Conservation (phyloP, 108 stramenopile genomes). For the Parietichytrium sp. region DNA sequence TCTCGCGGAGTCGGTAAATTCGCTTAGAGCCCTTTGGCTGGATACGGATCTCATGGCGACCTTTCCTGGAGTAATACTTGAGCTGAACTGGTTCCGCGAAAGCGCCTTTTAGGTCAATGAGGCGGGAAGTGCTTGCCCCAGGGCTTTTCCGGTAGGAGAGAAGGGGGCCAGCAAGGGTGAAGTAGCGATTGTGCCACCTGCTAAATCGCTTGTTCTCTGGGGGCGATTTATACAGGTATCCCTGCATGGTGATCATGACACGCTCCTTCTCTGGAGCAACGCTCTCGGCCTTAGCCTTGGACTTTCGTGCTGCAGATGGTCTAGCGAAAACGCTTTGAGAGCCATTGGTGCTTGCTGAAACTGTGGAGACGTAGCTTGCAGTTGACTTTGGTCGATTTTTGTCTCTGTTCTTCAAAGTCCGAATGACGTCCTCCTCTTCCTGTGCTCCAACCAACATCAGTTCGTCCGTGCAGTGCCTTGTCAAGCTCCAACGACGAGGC, state of each 20-base stretch:
- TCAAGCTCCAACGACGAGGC: background rate
- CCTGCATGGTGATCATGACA: constrained; percentile 1
- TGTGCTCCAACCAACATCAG: background rate
- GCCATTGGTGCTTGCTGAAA: no score
- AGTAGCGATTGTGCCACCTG: background rate
- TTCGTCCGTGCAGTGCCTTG: background rate
- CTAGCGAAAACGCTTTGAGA: no score
- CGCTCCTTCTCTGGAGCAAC: no score
- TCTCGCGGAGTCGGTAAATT: background rate
- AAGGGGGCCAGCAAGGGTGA: background rate
- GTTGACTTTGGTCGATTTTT: background rate
- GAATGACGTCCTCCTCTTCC: background rate
- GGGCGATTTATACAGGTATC: constrained; percentile 25
- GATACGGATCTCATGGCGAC: background rate
- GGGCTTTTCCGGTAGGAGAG: constrained; percentile 8
- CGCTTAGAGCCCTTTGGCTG: background rate
- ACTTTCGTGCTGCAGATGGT: no score
- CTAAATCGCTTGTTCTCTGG: constrained; percentile 12
- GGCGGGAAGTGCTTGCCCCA: background rate
- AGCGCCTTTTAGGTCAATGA: background rate
- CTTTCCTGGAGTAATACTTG: background rate
- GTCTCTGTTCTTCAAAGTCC: background rate
- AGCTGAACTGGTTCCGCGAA: background rate
- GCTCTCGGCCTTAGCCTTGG: no score
- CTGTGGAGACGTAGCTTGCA: background rate